Evolutionary conservation across 306 rosid genomes (phyloP), one percentile per base, ranked within the genome.

Genomic region (Hylodesmum podocarpum): DNA sequence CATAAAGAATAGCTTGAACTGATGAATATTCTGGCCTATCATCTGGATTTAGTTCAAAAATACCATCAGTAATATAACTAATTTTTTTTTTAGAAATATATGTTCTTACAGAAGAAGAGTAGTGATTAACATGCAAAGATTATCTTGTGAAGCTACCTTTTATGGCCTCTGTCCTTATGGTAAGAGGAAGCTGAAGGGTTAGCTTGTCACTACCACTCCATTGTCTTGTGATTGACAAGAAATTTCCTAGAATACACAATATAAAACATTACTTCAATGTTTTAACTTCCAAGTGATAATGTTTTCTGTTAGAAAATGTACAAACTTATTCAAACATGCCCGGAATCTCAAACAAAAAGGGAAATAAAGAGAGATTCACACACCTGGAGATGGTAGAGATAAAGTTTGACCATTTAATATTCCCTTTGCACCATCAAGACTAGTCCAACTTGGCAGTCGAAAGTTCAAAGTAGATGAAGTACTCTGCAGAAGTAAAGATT

Each of bases 381-480:
- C 18, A 91, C 97, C 95, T 72, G 95, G 93, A 85, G 81, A 31
- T 43, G 94, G 80, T n/a, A 80, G 41, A 36, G 86, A 15, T 34
- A 90, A 54, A 67, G 75, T 69, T 61, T 76, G 61, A 47, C 50
- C 72, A 81, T 92, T 95, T 54, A 92, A 55, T 58, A 57, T 37
- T 6, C 73, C 91, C 69, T 80, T 84, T 16, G 96, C 89, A 47
- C 84, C 90, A 70, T 65, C 41, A 2, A 36, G 3, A 37, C 7
- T 29, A 5, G 97, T 92, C 98, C 98, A 95, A 40, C 83, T 80
- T 15, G 98, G 98, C 4, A 92, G 6, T 55, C 98, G 89, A 37
- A 95, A 62, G 67, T 92, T 89, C 77, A 93, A 76, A 29, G 85
- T 82, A 28, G 97, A 94, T 10, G 72, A 77, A 63, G 50, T 66